These are phyloP conservation scores for Apiotrichum sp. DNA, from an alignment of 1,284 basidiomycete genomes.

Conservation along the genomic window DNA sequence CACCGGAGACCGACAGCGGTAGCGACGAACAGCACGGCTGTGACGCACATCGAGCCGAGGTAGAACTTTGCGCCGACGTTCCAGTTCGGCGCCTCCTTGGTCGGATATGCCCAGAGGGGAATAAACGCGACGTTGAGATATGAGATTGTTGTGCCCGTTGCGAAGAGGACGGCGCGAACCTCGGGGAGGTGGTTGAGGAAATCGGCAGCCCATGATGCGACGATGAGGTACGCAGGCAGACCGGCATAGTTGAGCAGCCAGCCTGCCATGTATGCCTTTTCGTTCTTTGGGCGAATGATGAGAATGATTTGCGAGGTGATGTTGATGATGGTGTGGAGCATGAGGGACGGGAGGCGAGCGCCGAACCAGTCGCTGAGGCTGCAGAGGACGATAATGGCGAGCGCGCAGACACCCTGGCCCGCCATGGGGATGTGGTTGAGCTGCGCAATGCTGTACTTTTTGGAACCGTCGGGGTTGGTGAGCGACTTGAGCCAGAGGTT, in stretches of 20 bases:
- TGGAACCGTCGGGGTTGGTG: constrained; percentile 16
- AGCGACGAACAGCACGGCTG: constrained; percentile 4
- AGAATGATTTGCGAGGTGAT: constrained; percentile 10
- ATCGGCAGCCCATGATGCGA: constrained; percentile 8
- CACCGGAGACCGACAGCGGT: constrained; percentile 12
- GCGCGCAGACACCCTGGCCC: constrained; percentile 6
- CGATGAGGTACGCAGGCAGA: constrained; percentile 4
- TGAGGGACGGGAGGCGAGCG: constrained; percentile 10
- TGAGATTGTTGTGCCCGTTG: constrained; percentile 11
- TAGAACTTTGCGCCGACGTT: constrained; percentile 14
- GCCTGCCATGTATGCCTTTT: constrained; percentile 6
- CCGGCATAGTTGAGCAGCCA: constrained; percentile 14
- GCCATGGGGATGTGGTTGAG: constrained; percentile 14
- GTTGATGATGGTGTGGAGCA: constrained; percentile 9
- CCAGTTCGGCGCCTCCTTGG: constrained; percentile 13
- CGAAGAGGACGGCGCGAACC: constrained; percentile 8
- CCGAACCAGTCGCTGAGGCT: constrained; percentile 8
- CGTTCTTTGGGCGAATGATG: constrained; percentile 4
- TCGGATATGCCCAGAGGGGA: constrained; percentile 11
- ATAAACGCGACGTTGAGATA: constrained; percentile 14
- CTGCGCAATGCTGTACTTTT: constrained; percentile 13
- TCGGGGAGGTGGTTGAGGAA: constrained; percentile 10
- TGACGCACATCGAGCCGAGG: constrained; percentile 10
- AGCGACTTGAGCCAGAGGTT: constrained; percentile 30
- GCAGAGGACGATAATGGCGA: constrained; percentile 2